phyloP scores from a whole-genome alignment of 164 flowering plant species.

The Umbilicus rupestris region DNA sequence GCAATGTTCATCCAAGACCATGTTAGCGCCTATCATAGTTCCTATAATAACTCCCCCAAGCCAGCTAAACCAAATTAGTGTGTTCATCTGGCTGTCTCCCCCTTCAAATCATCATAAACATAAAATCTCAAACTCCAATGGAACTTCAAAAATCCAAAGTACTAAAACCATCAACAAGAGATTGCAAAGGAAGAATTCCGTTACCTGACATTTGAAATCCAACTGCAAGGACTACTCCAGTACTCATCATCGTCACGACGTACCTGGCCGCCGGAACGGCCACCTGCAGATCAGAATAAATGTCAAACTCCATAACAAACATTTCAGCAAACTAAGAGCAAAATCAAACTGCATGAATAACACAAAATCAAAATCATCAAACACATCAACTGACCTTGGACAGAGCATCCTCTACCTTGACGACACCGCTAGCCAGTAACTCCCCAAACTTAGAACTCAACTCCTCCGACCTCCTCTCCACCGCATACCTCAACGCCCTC shows the following conservation, averaged over 20 bases:
- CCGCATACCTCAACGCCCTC: background rate
- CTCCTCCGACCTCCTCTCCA: background rate
- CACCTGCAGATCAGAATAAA: slow-evolving; percentile 25
- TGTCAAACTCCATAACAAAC: background rate
- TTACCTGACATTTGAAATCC: slow-evolving; percentile 92
- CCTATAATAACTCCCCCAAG: slow-evolving; percentile 93
- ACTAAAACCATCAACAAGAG: background rate
- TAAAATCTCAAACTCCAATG: background rate
- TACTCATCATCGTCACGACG: slow-evolving; percentile 86
- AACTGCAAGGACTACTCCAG: slow-evolving; percentile 70
- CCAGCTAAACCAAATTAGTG: slow-evolving; percentile 95
- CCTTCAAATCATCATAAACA: slow-evolving; percentile 35
- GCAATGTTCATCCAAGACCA: slow-evolving; percentile 81
- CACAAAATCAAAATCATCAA: background rate
- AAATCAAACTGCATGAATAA: too few relatives aligned
- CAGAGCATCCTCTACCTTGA: slow-evolving; percentile 4
- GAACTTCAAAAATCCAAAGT: background rate
- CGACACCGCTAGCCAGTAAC: background rate
- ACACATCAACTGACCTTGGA: background rate
- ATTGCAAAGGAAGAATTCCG: too few relatives aligned
- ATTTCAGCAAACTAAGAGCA: background rate
- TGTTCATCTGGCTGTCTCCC: slow-evolving; percentile 75
- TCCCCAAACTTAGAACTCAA: background rate
- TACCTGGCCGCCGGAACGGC: slow-evolving; percentile 78
- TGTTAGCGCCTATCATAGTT: slow-evolving; percentile 91